Evolutionary conservation across 2,329 filamentous ascomycete species (phyloP).

Genomic region (Aspergillus sp.): DNA sequence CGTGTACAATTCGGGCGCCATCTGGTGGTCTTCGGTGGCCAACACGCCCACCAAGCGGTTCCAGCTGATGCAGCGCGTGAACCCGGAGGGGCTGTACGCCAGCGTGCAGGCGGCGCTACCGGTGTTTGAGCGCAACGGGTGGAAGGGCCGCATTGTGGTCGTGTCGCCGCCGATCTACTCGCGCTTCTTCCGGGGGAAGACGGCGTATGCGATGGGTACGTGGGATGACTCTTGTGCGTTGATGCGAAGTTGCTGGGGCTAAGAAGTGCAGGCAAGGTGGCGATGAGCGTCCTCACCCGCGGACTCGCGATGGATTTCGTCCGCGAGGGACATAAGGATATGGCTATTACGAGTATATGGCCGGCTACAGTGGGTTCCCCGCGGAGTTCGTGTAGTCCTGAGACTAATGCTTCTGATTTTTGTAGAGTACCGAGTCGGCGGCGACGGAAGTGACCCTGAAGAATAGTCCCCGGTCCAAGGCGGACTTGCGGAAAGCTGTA

Average conservation of each 20-base stretch:
- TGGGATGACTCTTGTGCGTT: neutral
- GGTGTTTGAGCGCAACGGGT: slow-evolving; percentile 55
- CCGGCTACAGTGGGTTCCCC: slow-evolving; percentile 67
- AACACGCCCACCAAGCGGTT: slow-evolving; percentile 75
- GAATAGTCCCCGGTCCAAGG: slow-evolving; percentile 50
- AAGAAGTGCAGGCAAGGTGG: slow-evolving; percentile 62
- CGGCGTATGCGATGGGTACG: slow-evolving; percentile 69
- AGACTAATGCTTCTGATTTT: slow-evolving; percentile 1
- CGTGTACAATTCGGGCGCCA: slow-evolving; percentile 80
- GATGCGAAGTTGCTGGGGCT: too few relatives aligned
- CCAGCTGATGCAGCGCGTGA: slow-evolving; percentile 73
- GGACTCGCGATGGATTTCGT: slow-evolving; percentile 80
- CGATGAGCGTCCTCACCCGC: slow-evolving; percentile 78
- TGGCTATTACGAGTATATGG: slow-evolving; percentile 83
- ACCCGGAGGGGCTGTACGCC: slow-evolving; percentile 73
- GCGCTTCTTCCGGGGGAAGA: slow-evolving; percentile 81
- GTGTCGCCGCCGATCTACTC: slow-evolving; percentile 84
- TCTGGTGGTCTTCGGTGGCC: slow-evolving; percentile 77
- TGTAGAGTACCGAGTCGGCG: slow-evolving; percentile 69
- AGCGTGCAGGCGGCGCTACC: slow-evolving; percentile 68
- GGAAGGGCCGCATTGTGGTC: slow-evolving; percentile 68
- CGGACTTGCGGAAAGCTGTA: slow-evolving; percentile 62
- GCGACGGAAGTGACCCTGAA: slow-evolving; percentile 59
- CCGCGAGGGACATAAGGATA: slow-evolving; percentile 61
- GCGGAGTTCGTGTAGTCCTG: too few relatives aligned